Base-by-base conservation (phyloP, 148 eudicot species). In the Nepenthes gracilis region DNA sequence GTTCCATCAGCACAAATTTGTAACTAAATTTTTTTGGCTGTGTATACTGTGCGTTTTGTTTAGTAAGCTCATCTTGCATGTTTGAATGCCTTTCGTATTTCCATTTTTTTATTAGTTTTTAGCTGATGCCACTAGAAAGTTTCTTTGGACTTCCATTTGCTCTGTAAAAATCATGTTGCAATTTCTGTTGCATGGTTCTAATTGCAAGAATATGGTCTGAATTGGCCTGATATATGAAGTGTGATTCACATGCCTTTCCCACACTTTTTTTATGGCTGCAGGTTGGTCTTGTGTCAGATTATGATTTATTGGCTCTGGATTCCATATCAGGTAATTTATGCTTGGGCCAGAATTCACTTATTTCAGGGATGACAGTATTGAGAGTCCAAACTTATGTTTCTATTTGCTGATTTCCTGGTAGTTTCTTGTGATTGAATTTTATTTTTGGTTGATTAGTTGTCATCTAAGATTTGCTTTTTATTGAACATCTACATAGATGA, bases 231-330 rank as follows among this genome's bases (percentile, higher is more conserved):
- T 49, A 49, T 0, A 23, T 23, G 23, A 23, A 23, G 2, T 0
- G 2, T 49, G 53, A 15, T 63, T 52, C 15, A 11, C 5, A 51
- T 12, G 54, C 43, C 56, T n/a, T 4, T 43, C 36, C 32, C 43
- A 71, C 58, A 33, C 35, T 55, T 32, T 55, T 4, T n/a, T 11
- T 52, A 32, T n/a, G 13, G 10, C 59, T 77, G 76, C 88, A 90
- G 97, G 95, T 90, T 67, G 97, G 97, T 64, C 74, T 90, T 65
- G 97, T 90, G 68, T 90, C 97, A 54, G 97, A 90, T 75, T 90
- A 84, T 75, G 97, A 90, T 74, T 71, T 90, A 63, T 64, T 90
- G 64, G 97, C 97, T 65, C 75, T 90, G 77, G 97, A 90, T 65
- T 77, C 91, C 59, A 85, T 93, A 63, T 89, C 99, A 89, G 97